phyloP scores from a whole-genome alignment of 805 yeast genomes.

The Tetrapisispora phaffii region DNA sequence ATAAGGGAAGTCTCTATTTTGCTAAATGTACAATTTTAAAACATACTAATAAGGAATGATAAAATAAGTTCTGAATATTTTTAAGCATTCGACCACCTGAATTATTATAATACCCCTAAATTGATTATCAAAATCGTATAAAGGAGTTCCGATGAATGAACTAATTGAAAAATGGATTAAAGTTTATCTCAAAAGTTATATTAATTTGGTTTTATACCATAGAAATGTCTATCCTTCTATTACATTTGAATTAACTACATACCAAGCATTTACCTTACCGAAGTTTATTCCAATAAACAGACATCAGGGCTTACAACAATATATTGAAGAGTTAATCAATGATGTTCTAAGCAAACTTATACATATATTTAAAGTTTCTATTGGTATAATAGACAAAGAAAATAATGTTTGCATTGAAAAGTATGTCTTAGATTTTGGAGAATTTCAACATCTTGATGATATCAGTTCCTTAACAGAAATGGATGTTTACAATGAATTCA shows the following conservation, averaged over 20 bases:
- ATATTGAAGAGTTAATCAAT: conserved; percentile 28
- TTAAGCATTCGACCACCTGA: not conserved
- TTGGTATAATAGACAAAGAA: conserved; percentile 17
- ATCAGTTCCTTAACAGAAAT: conserved; percentile 13
- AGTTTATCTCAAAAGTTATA: conserved; percentile 30
- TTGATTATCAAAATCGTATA: not conserved
- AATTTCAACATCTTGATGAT: conserved; percentile 19
- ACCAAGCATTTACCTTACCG: conserved; percentile 35
- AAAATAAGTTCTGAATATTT: too few species aligned
- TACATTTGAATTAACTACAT: conserved; percentile 30
- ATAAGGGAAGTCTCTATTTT: too few species aligned
- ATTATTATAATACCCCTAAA: too few species aligned
- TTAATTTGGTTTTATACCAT: conserved; percentile 30
- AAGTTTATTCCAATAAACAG: conserved; percentile 34
- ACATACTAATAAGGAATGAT: too few species aligned
- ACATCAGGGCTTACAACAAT: conserved; percentile 37
- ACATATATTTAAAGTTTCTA: conserved; percentile 16
- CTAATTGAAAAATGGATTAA: conserved; percentile 18
- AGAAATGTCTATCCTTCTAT: conserved; percentile 31
- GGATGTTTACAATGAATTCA: conserved; percentile 25
- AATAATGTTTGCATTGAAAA: conserved; percentile 20
- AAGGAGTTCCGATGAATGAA: not conserved
- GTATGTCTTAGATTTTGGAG: conserved; percentile 26
- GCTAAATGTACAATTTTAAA: too few species aligned
- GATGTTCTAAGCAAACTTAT: conserved; percentile 20